Conservation (phyloP, 306 rosid genomes). For the Rosa lucieae region DNA sequence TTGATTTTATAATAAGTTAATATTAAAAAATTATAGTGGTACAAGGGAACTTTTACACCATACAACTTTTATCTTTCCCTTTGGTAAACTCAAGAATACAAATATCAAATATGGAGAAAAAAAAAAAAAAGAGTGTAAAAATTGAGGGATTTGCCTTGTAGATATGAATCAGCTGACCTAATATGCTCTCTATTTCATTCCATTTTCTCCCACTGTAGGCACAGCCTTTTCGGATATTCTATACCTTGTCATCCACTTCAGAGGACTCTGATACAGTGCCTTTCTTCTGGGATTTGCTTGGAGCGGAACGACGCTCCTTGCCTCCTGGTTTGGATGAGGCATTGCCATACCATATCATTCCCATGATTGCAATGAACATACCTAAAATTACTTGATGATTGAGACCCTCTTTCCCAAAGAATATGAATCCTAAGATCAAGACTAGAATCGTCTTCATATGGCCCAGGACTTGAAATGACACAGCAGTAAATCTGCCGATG, state of each 20-base stretch:
- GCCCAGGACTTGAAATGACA: constrained; percentile 79
- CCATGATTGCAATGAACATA: constrained; percentile 62
- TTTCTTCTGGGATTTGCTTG: constrained; percentile 47
- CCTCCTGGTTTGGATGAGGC: constrained; percentile 82
- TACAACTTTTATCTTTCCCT: constrained; percentile 13
- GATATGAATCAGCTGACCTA: constrained; percentile 42
- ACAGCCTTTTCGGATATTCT: constrained; percentile 24
- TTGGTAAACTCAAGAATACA: constrained; percentile 20
- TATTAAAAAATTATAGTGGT: constrained; percentile 25
- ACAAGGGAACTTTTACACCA: constrained; percentile 29
- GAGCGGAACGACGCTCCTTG: constrained; percentile 53
- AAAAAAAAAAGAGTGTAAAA: constrained; percentile 28
- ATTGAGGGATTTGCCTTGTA: constrained; percentile 26
- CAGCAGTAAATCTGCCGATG: constrained; percentile 81
- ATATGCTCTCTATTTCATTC: constrained; percentile 12
- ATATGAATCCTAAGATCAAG: constrained; percentile 65
- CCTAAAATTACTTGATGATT: constrained; percentile 64
- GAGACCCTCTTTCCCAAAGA: constrained; percentile 83
- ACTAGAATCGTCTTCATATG: constrained; percentile 84
- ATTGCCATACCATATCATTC: constrained; percentile 82
- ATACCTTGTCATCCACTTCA: constrained; percentile 48
- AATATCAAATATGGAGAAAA: constrained; percentile 29
- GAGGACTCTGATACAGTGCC: constrained; percentile 40
- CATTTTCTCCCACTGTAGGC: not conserved
- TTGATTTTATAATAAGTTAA: constrained; percentile 24